A percentile compares a stretch with the other conserved stretches of the same genome.
phyloP scores from a whole-genome alignment of 2,329 filamentous ascomycete genomes.

The Intubia oerlemansii region DNA sequence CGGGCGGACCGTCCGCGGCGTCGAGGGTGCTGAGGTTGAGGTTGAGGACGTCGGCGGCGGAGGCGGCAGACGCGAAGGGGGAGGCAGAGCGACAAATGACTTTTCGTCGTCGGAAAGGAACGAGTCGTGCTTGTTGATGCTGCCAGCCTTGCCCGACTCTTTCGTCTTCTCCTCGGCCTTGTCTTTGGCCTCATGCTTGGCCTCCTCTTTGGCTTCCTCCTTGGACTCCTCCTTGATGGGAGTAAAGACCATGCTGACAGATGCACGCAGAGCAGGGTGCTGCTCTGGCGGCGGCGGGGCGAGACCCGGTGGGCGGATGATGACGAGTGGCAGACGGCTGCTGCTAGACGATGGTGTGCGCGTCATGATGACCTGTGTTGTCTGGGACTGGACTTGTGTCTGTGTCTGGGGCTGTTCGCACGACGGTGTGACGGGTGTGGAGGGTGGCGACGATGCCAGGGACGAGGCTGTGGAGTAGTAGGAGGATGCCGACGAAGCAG shows the following conservation, averaged over 20 bases:
- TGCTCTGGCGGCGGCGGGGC: constrained; percentile 22
- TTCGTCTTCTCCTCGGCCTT: too few species aligned
- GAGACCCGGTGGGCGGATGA: constrained; percentile 16
- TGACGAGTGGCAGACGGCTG: constrained; percentile 9
- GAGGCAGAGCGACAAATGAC: too few species aligned
- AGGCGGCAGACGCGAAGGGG: background rate
- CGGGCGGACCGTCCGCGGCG: too few species aligned
- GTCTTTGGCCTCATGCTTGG: too few species aligned
- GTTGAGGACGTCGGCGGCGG: too few species aligned
- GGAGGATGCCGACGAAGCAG: background rate
- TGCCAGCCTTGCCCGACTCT: constrained; percentile 8
- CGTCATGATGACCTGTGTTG: background rate
- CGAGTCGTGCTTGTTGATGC: constrained; percentile 4
- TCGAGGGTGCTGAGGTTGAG: too few species aligned
- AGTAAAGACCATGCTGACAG: constrained; percentile 13
- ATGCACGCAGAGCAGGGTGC: constrained; percentile 29
- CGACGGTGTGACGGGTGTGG: background rate
- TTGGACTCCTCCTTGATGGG: too few species aligned
- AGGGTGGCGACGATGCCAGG: background rate
- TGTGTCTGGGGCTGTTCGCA: too few species aligned
- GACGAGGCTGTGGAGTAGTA: background rate
- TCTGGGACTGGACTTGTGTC: too few species aligned
- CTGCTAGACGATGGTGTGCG: background rate
- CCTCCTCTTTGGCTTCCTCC: constrained; percentile 14
- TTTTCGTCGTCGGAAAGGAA: background rate